A percentile compares a stretch with the other conserved stretches of the same genome.
Conservation (phyloP, 2,329 filamentous ascomycete species). For the Fusarium phyllophilum region DNA sequence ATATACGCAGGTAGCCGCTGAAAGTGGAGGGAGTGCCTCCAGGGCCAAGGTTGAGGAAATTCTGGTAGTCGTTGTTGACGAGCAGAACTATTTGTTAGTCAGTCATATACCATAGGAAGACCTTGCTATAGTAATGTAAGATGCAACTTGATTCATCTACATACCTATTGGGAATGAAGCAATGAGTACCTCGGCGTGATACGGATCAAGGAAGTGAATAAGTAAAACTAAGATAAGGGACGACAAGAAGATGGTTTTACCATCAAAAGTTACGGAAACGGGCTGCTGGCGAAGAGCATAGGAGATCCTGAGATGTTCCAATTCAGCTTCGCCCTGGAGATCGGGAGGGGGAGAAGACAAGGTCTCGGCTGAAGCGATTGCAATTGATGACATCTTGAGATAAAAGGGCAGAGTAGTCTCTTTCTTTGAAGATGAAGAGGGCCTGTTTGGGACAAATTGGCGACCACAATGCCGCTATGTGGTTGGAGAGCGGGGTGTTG, state of each 20-base stretch:
- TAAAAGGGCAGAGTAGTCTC: background rate
- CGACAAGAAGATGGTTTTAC: slow-evolving; percentile 57
- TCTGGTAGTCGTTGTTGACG: slow-evolving; percentile 76
- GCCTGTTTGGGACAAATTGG: background rate
- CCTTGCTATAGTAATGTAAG: too few relatives aligned
- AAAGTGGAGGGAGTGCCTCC: slow-evolving; percentile 83
- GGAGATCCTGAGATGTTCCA: slow-evolving; percentile 36
- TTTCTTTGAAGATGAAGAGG: background rate
- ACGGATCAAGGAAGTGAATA: slow-evolving; percentile 62
- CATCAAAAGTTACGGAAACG: slow-evolving; percentile 64
- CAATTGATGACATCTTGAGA: slow-evolving; percentile 41
- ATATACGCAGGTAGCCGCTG: slow-evolving; percentile 77
- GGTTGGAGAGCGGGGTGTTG: slow-evolving; percentile 8
- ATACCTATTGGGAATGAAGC: slow-evolving; percentile 55
- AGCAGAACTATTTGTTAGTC: slow-evolving; percentile 49
- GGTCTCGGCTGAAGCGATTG: slow-evolving; percentile 44
- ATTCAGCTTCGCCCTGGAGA: slow-evolving; percentile 33
- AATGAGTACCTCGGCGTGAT: slow-evolving; percentile 61
- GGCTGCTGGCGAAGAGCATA: slow-evolving; percentile 55
- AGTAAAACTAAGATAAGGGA: slow-evolving; percentile 59
- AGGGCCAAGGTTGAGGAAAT: slow-evolving; percentile 80
- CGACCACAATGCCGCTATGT: slow-evolving; percentile 29
- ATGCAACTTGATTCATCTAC: too few relatives aligned
- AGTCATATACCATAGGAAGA: too few relatives aligned
- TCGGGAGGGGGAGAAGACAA: slow-evolving; percentile 35